phyloP scores from a whole-genome alignment of 2,329 filamentous ascomycete genomes.

The Akanthomyces muscarius region DNA sequence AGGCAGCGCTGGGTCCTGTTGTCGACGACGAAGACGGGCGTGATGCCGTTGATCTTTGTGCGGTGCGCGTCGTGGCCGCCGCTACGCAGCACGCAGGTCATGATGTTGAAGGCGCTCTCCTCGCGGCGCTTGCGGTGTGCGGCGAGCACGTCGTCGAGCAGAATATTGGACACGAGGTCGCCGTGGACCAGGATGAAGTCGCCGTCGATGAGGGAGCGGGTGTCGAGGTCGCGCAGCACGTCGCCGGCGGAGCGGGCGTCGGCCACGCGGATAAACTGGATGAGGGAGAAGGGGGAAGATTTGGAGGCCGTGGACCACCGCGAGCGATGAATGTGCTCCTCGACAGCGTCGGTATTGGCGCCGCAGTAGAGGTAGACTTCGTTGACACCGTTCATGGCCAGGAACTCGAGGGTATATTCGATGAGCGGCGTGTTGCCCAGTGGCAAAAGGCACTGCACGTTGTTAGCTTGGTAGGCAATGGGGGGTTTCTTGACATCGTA shows the following conservation, averaged over 20 bases:
- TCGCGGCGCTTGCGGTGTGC: constrained; percentile 76
- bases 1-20: constrained; percentile 74
- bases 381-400: constrained; percentile 91
- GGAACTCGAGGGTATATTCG: constrained; percentile 95
- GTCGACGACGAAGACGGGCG: constrained; percentile 83
- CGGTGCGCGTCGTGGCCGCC: constrained; percentile 66
- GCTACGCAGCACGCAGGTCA: constrained; percentile 89
- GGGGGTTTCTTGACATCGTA: constrained; percentile 34
- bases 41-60: constrained; percentile 70
- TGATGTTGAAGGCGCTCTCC: constrained; percentile 89
- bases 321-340: constrained; percentile 78
- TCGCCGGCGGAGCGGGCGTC: constrained; percentile 86
- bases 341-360: constrained; percentile 79
- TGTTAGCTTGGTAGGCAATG: constrained; percentile 20
- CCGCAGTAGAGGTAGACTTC: constrained; percentile 92
- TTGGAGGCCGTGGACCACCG: constrained; percentile 59
- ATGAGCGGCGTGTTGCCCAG: constrained; percentile 92
- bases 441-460: constrained; percentile 75
- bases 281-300: constrained; percentile 64
- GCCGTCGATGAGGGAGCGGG: constrained; percentile 75
- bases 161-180: constrained; percentile 85
- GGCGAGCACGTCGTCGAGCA: constrained; percentile 73
- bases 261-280: constrained; percentile 80
- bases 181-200: constrained; percentile 93
- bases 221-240: constrained; percentile 89